Evolutionary conservation across 805 yeast species (phyloP).

Genomic region (Ogataea parapolymorpha): DNA sequence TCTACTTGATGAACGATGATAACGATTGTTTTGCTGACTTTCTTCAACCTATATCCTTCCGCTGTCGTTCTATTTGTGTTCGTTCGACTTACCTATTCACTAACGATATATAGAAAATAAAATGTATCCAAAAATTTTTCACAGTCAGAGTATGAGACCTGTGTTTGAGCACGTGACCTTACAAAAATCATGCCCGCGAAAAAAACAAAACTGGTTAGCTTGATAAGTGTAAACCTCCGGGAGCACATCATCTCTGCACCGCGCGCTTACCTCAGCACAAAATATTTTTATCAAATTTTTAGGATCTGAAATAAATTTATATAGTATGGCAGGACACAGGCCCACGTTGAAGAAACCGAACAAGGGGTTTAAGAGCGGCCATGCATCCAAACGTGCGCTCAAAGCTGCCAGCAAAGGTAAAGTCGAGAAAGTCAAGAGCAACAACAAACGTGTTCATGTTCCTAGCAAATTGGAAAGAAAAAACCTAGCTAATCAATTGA

Average conservation of each 20-base stretch:
- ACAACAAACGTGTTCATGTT: slow-evolving; percentile 37
- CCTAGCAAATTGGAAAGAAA: slow-evolving; percentile 61
- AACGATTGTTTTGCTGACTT: too few species aligned
- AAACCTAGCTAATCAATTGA: slow-evolving; percentile 74
- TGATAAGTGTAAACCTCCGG: too few species aligned
- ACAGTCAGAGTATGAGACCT: slow-evolving; percentile 14
- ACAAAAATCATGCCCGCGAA: background rate
- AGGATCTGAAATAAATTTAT: slow-evolving; percentile 9
- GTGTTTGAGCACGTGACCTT: slow-evolving; percentile 9
- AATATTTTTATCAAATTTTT: slow-evolving; percentile 10
- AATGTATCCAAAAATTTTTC: slow-evolving; percentile 15
- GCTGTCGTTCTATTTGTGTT: background rate
- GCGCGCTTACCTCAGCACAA: slow-evolving; percentile 1
- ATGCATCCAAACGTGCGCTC: slow-evolving; percentile 82
- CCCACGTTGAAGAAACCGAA: slow-evolving; percentile 79
- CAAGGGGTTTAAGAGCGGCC: slow-evolving; percentile 88
- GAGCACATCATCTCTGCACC: slow-evolving; percentile 5
- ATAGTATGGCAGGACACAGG: slow-evolving; percentile 73
- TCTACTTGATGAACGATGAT: background rate
- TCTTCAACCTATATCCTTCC: background rate
- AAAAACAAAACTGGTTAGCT: background rate
- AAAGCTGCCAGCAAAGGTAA: slow-evolving; percentile 83
- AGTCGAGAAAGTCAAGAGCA: slow-evolving; percentile 60
- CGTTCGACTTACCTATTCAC: slow-evolving; percentile 7
- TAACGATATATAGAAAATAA: slow-evolving; percentile 10